These are phyloP conservation scores for Cyclostephanos tholiformis DNA, from an alignment of 108 stramenopile genomes.

Conservation along the genomic window DNA sequence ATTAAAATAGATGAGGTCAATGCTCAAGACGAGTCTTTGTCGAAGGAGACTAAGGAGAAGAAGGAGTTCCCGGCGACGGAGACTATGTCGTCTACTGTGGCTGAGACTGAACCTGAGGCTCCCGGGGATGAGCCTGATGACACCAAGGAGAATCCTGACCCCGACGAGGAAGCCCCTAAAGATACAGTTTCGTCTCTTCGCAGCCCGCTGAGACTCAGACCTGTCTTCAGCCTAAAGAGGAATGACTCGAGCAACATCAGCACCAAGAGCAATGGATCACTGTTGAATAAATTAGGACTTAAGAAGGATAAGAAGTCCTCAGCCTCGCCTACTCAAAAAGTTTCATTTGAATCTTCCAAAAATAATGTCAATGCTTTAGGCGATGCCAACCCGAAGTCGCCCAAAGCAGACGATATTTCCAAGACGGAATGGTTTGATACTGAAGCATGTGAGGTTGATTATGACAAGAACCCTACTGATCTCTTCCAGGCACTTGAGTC, in stretches of 20 bases:
- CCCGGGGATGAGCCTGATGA: constrained; percentile 4
- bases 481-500: constrained; percentile 46
- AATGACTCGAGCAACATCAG: background rate
- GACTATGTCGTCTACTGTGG: background rate
- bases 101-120: background rate
- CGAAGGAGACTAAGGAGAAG: background rate
- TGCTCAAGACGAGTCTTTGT: background rate
- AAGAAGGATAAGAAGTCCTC: background rate
- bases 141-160: constrained; percentile 8
- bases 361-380: background rate
- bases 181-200: background rate
- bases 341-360: background rate
- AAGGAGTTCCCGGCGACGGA: background rate
- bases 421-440: constrained; percentile 47
- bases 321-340: background rate
- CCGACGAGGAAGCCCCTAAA: background rate
- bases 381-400: background rate
- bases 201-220: too few relatives aligned
- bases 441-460: constrained; percentile 39
- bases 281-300: background rate
- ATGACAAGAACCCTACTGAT: constrained; percentile 49
- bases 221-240: too few relatives aligned
- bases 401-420: background rate
- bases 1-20: too few relatives aligned
- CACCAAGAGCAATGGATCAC: background rate